Evolutionary conservation across 257 asterid species (phyloP).

Genomic region (Lantana camara): DNA sequence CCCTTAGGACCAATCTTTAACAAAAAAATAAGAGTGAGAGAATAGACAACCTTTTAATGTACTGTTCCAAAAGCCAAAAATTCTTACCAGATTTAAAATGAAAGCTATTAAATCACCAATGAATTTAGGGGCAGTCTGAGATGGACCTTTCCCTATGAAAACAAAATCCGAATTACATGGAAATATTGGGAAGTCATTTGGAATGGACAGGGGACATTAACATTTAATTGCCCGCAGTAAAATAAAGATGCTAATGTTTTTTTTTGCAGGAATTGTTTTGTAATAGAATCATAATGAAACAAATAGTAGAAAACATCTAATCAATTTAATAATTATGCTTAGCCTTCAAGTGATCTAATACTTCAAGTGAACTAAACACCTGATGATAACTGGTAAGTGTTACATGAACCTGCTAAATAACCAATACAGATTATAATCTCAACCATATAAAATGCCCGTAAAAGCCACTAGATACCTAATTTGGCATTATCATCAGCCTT

Average conservation of each 20-base stretch:
- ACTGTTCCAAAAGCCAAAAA: constrained; percentile 16
- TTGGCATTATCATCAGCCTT: constrained; percentile 95
- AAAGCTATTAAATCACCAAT: constrained; percentile 83
- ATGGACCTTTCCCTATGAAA: constrained; percentile 80
- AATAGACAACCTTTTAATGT: constrained; percentile 1
- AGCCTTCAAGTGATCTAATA: too few relatives aligned
- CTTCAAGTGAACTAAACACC: not conserved
- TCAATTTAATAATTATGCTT: too few relatives aligned
- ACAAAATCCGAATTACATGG: constrained; percentile 17
- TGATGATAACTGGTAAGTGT: not conserved
- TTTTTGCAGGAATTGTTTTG: not conserved
- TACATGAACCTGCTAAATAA: not conserved
- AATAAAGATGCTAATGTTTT: too few relatives aligned
- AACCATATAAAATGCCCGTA: not conserved
- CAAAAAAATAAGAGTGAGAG: constrained; percentile 30
- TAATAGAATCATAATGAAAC: not conserved
- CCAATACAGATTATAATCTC: too few relatives aligned
- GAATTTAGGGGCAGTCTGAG: constrained; percentile 84
- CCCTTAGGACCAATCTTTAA: constrained; percentile 93
- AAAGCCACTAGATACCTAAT: constrained; percentile 57
- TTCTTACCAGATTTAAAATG: constrained; percentile 72
- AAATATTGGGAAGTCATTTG: constrained; percentile 3
- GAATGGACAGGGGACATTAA: not conserved
- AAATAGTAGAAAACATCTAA: not conserved
- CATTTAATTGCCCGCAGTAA: not conserved